Base-by-base conservation (phyloP, 2,329 filamentous ascomycete species). In the Parafenestella ontariensis region DNA sequence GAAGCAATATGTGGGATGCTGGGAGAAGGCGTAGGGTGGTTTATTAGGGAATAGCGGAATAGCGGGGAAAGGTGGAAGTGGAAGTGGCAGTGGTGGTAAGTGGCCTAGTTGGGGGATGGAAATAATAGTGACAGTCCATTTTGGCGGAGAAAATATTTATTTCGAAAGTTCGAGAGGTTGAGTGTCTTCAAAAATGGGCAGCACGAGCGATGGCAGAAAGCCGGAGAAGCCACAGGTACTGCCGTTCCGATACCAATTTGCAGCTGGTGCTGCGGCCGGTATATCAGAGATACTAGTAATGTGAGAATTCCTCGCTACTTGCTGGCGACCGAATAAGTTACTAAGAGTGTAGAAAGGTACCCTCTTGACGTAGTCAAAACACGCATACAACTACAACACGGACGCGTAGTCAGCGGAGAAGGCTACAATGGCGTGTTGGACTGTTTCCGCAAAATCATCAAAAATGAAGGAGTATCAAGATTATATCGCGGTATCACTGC, bases 291-390 rank as follows among this genome's bases (percentile, higher is more conserved):
- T 70, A 28, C 34, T 68, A 40, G 56, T 66, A 15, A 69, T 70
- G 66, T 70, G 56, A 65, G 58, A 43, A 33, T 29, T 18, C 0
- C 11, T 15, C 29, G 24, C 15, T 28, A 24, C 29, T 41, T 41
- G 42, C 24, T 31, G 5, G 13, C 24, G 15, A 15, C 24, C 17
- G 6, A n/a, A 13, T n/a, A 8, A n/a, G 33, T 39, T 49, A 42
- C 66, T 71, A 61, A 71, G 58, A 60, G 21, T 49, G 62, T 62
- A 67, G 62, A 52, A 60, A 71, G 69, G 69, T 71, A 72, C 48
- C 69, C 69, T 5, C 65, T 72, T 44, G 69, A 72, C 53, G 68
- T 72, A 13, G 69, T 72, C 3, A 72, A 72, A 46, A 72, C 69
- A 13, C 53, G 66, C 10, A 72, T 72, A 33, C 69, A 72, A 44